Base-by-base conservation (phyloP, 73 alveolate genomes). In the Effrenium voratum region DNA sequence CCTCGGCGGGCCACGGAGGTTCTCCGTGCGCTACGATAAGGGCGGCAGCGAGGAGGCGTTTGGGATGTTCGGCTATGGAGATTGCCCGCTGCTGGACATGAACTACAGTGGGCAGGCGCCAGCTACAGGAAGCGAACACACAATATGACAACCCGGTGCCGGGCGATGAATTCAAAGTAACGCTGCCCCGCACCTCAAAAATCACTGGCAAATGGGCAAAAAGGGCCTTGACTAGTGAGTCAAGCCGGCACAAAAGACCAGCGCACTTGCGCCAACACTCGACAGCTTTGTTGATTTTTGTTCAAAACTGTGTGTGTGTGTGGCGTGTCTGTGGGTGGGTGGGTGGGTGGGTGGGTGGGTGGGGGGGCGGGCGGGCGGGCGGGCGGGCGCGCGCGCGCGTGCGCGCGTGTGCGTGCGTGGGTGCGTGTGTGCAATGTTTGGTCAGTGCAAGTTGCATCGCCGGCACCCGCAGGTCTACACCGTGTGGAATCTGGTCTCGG, bases 41-140 rank as follows among this genome's bases (percentile, higher is more conserved):
- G 95, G 95, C 66, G 95, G 95, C 10, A 87, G 95, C 36, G 95
- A 87, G 52, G 63, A 87, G 84, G 45, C 60, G 85, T 87, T 87
- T 49, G 95, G 95, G 49, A 87, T 87, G 95, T 87, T 87, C 49
- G 95, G 95, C 95, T 87, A 87, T 44, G 95, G 95, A 26, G 85
- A 87, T 49, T 60, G 95, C 49, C 72, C 84, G 22, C 72, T 87
- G 36, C 13, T 66, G 72, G 95, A 87, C 38, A 87, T 87, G 95
- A 87, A 87, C 72, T 87, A 87, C 70, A 87, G 95, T 43, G 95
- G 95, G 49, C 60, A 60, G 95, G 95, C 95, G n/a, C 19, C 82
- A 22, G 80, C 44, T 15, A 72, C 32, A n/a, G n/a, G n/a, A n/a
- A n/a, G n/a, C n/a, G n/a, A n/a, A n/a, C n/a, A n/a, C n/a, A n/a